Evolutionary conservation across 2,329 filamentous ascomycete species (phyloP), one percentile per base, ranked within the genome.

Genomic region (Nannizzia gypsea): DNA sequence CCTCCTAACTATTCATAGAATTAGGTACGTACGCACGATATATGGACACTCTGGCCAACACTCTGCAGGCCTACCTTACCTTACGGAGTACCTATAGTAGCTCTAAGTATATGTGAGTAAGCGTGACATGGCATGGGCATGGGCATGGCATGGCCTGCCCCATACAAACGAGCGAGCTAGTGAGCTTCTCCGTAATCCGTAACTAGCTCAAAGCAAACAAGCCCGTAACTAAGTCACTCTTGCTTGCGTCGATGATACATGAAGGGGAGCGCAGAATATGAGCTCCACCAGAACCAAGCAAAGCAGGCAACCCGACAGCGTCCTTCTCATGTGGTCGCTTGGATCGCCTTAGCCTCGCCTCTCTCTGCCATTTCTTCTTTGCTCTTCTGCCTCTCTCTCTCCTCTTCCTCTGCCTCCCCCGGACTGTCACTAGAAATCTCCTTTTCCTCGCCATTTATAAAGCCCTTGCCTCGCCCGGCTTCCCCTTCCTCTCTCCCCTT

Each of bases 201-300:
- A 46, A 46, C 42, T 46, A 46, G 38, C 38, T n/a, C 15, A 17
- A 11, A 34, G 31, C n/a, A n/a, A 36, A 11, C 31, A 36, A 36
- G 31, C 13, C 31, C 31, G 31, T 36, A 36, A 36, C 31, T 44
- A 46, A 50, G 44, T 50, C 11, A 50, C 44, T 50, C 20, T 26
- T 50, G 44, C 15, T 42, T 36, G 31, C 31, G 31, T 11, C 22
- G 17, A 46, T 11, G 20, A 46, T 22, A 46, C 31, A 46, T 22
- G 20, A 46, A 46, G 20, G 42, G 42, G 20, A 46, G 20, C 20
- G 20, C 9, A 46, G 20, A 46, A 46, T 13, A 36, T 36, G 31
- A 50, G 50, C 50, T 54, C 50, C 50, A 54, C 50, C 50, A 54
- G 50, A 54, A 54, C 50, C 50, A 54, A 50, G 44, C 44, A 50